These are phyloP conservation scores for Penicillium sp. DNA, from an alignment of 2,329 filamentous ascomycete species.

Conservation along the genomic window DNA sequence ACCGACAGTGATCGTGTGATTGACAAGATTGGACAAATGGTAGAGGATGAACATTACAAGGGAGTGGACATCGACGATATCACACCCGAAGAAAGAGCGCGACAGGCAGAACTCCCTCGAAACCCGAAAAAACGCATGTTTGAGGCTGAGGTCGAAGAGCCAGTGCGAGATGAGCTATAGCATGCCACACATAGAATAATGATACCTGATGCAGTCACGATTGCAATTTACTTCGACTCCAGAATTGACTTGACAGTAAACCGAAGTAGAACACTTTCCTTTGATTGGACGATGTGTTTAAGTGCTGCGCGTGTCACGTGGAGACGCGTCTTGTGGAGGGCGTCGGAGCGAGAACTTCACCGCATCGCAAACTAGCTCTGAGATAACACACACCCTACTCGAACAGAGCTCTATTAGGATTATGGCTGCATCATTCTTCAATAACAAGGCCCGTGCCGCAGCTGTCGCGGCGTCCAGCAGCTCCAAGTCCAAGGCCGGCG, in stretches of 20 bases:
- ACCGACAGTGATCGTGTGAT: constrained; percentile 39
- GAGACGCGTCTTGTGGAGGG: constrained; percentile 33
- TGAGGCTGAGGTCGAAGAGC: constrained; percentile 37
- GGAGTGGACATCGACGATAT: constrained; percentile 36
- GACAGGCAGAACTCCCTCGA: constrained; percentile 41
- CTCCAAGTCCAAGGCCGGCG: constrained; percentile 66
- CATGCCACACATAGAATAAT: constrained; percentile 16
- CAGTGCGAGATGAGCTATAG: constrained; percentile 43
- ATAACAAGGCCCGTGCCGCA: constrained; percentile 79
- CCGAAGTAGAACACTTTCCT: background rate
- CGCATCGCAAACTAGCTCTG: constrained; percentile 6
- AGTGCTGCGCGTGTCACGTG: constrained; percentile 38
- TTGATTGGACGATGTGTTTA: constrained; percentile 18
- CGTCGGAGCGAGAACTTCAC: constrained; percentile 10
- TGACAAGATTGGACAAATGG: constrained; percentile 46
- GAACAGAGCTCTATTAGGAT: background rate
- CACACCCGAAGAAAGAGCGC: constrained; percentile 36
- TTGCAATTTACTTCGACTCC: no score
- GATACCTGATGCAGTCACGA: constrained; percentile 12
- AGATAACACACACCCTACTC: background rate
- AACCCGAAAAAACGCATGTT: constrained; percentile 55
- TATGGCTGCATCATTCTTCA: constrained; percentile 86
- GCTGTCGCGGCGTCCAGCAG: constrained; percentile 73
- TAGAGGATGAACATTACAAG: constrained; percentile 28
- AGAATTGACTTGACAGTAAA: background rate